Evolutionary conservation across 345 rosid genomes (phyloP).

Genomic region (Luvunga scandens): DNA sequence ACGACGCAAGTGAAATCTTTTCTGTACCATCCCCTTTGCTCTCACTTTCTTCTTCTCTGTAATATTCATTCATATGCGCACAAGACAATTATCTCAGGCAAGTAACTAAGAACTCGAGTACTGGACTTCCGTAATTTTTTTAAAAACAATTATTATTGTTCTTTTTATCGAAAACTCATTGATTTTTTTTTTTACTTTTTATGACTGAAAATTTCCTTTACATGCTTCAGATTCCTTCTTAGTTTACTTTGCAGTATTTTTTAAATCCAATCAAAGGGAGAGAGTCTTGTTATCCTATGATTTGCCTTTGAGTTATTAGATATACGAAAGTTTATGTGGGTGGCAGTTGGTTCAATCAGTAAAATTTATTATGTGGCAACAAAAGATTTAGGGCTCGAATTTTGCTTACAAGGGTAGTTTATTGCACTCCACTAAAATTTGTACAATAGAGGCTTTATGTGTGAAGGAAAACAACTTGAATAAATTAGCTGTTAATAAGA

Average conservation of each 20-base stretch:
- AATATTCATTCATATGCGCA: background rate
- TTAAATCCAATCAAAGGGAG: slow-evolving; percentile 3
- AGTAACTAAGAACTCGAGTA: slow-evolving; percentile 12
- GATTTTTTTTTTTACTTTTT: background rate
- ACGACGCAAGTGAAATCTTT: slow-evolving; percentile 17
- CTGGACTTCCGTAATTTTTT: background rate
- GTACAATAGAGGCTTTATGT: no score
- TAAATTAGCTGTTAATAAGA: background rate
- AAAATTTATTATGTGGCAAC: no score
- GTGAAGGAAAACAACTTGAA: no score
- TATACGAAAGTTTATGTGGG: background rate
- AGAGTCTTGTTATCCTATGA: slow-evolving; percentile 12
- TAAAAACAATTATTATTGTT: no score
- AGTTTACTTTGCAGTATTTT: background rate
- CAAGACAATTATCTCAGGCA: slow-evolving; percentile 9
- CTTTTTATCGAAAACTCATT: no score
- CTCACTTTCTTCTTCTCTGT: background rate
- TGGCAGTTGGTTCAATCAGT: background rate
- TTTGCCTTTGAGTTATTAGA: no score
- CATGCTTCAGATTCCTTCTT: slow-evolving; percentile 30
- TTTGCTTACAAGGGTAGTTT: background rate
- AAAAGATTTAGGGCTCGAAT: no score
- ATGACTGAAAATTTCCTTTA: slow-evolving; percentile 14
- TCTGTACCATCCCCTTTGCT: background rate
- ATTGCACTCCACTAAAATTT: no score